Conservation (phyloP, 1,139 yeast species). For the Magnusiomyces paraingens region DNA sequence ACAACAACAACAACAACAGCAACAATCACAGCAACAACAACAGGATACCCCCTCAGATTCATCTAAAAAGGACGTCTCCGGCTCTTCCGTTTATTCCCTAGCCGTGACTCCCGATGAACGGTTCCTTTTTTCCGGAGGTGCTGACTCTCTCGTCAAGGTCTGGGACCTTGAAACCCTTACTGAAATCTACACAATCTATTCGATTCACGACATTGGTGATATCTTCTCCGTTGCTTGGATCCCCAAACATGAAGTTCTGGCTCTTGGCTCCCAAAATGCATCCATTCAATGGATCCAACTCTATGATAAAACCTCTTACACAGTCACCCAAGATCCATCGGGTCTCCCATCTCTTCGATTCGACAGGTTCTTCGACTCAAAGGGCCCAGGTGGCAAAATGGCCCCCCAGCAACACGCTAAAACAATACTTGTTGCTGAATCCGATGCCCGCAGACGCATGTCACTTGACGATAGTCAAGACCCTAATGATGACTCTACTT, state of each 20-base stretch:
- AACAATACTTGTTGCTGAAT: conserved; percentile 6
- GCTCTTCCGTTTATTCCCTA: conserved; percentile 50
- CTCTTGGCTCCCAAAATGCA: conserved; percentile 90
- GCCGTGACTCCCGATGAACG: conserved; percentile 53
- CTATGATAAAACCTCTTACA: conserved; percentile 29
- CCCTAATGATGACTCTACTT: conserved; percentile 2
- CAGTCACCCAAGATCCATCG: conserved; percentile 33
- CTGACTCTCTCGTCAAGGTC: conserved; percentile 81
- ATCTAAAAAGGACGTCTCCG: conserved; percentile 3
- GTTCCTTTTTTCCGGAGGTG: conserved; percentile 74
- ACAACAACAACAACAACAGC: no score
- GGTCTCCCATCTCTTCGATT: conserved; percentile 74
- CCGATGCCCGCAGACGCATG: conserved; percentile 15
- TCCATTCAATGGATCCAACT: conserved; percentile 66
- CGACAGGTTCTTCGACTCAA: conserved; percentile 84
- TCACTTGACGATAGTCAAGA: conserved; percentile 3
- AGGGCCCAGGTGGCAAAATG: conserved; percentile 68
- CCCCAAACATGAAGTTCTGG: conserved; percentile 51
- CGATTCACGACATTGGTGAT: conserved; percentile 86
- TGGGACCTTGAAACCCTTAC: conserved; percentile 52
- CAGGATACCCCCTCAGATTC: not conserved
- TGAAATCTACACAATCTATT: conserved; percentile 64
- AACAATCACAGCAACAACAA: no score
- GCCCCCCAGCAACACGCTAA: conserved; percentile 29
- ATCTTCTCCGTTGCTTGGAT: conserved; percentile 79